phyloP scores from a whole-genome alignment of 2,329 filamentous ascomycete species.

The Rasamsonia emersonii region DNA sequence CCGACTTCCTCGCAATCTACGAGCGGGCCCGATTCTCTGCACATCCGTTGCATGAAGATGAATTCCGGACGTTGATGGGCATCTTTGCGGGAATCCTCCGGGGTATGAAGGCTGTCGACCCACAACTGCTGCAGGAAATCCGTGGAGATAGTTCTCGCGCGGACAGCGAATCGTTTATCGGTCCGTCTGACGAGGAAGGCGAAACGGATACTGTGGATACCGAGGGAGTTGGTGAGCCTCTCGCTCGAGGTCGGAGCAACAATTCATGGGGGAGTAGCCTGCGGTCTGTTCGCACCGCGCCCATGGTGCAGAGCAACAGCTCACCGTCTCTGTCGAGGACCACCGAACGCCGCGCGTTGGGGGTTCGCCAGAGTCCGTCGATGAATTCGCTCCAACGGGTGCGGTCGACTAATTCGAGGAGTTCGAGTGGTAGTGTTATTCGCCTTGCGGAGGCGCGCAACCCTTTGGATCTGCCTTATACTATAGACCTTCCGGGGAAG shows the following conservation, averaged over 20 bases:
- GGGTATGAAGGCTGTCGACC: slow-evolving; percentile 59
- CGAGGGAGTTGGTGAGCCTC: slow-evolving; percentile 14
- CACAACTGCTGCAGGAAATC: slow-evolving; percentile 40
- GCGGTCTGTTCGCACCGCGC: slow-evolving; percentile 21
- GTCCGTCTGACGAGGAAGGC: slow-evolving; percentile 31
- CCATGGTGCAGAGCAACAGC: slow-evolving; percentile 13
- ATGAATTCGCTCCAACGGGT: slow-evolving; percentile 24
- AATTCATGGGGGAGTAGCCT: slow-evolving; percentile 19
- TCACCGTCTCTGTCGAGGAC: slow-evolving; percentile 12
- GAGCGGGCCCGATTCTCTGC: slow-evolving; percentile 79
- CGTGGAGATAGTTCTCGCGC: slow-evolving; percentile 15
- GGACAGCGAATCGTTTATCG: slow-evolving; percentile 26
- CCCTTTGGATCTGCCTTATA: slow-evolving; percentile 26
- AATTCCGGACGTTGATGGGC: slow-evolving; percentile 74
- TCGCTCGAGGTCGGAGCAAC: slow-evolving; percentile 16
- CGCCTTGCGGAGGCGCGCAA: slow-evolving; percentile 22
- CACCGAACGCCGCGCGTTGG: slow-evolving; percentile 4
- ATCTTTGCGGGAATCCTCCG: slow-evolving; percentile 74
- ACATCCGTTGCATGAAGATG: slow-evolving; percentile 54
- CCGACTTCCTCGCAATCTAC: slow-evolving; percentile 64
- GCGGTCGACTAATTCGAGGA: slow-evolving; percentile 24
- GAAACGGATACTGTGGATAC: slow-evolving; percentile 27
- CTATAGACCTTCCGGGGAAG: slow-evolving; percentile 17
- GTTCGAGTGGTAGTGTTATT: slow-evolving; percentile 32
- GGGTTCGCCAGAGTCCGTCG: slow-evolving; percentile 27